A percentile compares a stretch with the other conserved stretches of the same genome.
Conservation (phyloP, 2,329 filamentous ascomycete genomes). For the Pseudopithomyces chartarum region DNA sequence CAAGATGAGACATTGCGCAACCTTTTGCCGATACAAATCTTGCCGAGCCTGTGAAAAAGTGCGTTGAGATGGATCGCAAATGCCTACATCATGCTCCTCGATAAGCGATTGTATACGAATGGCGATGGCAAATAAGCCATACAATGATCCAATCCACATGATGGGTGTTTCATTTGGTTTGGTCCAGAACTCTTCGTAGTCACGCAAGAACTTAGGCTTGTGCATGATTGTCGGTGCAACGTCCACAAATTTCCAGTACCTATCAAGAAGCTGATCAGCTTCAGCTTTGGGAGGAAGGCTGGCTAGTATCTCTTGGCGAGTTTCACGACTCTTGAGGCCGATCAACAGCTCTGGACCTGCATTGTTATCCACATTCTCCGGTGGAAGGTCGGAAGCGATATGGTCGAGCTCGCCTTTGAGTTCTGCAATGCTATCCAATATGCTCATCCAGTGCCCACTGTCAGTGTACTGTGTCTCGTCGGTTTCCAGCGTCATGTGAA, state of each 20-base stretch:
- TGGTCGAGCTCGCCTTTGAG: slow-evolving; percentile 38
- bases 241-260: slow-evolving; percentile 34
- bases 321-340: slow-evolving; percentile 31
- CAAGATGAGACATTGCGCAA: slow-evolving; percentile 38
- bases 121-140: slow-evolving; percentile 44
- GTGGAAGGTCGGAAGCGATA: slow-evolving; percentile 28
- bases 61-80: slow-evolving; percentile 8
- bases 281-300: slow-evolving; percentile 31
- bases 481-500: slow-evolving; percentile 33
- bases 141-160: slow-evolving; percentile 53
- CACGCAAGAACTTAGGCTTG: slow-evolving; percentile 33
- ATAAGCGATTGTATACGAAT: slow-evolving; percentile 30
- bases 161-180: slow-evolving; percentile 43
- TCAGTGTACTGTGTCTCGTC: slow-evolving; percentile 39
- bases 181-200: slow-evolving; percentile 53
- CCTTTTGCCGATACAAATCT: slow-evolving; percentile 37
- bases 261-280: slow-evolving; percentile 29
- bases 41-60: slow-evolving; percentile 27
- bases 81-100: slow-evolving; percentile 13
- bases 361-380: slow-evolving; percentile 19
- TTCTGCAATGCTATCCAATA: slow-evolving; percentile 44
- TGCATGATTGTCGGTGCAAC: slow-evolving; percentile 34
- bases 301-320: slow-evolving; percentile 35
- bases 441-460: slow-evolving; percentile 44
- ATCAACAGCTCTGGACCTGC: slow-evolving; percentile 37